phyloP scores from a whole-genome alignment of 2,329 filamentous ascomycete species.

The Akanthomyces muscarius region DNA sequence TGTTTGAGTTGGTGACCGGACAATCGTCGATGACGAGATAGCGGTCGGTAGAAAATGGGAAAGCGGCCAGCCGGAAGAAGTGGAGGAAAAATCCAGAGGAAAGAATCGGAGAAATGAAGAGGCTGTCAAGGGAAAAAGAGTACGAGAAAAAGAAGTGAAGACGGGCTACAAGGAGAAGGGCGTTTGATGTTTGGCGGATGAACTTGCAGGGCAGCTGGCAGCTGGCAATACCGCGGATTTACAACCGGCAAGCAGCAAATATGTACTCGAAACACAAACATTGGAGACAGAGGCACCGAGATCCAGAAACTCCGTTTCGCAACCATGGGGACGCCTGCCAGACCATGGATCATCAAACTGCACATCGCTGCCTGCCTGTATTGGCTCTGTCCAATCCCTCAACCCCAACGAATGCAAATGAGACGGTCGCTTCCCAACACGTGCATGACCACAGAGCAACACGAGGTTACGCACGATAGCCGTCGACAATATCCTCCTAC shows the following conservation, averaged over 20 bases:
- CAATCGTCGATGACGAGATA: background rate
- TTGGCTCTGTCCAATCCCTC: background rate
- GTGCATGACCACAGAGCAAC: background rate
- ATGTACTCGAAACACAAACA: slow-evolving; percentile 15
- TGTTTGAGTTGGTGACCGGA: background rate
- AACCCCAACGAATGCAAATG: background rate
- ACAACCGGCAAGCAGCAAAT: slow-evolving; percentile 13
- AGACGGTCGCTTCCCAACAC: background rate
- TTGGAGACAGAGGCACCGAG: slow-evolving; percentile 4
- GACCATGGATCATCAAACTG: background rate
- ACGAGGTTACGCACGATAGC: background rate
- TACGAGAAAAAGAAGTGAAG: background rate
- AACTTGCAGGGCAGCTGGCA: slow-evolving; percentile 4
- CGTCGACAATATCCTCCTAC: background rate
- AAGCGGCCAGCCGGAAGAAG: background rate
- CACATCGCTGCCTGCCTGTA: background rate
- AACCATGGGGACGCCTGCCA: background rate
- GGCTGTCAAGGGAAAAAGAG: background rate
- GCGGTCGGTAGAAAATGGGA: background rate
- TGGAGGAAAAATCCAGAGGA: background rate
- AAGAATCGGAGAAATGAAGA: background rate
- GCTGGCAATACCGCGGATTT: slow-evolving; percentile 4
- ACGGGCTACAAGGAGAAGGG: background rate
- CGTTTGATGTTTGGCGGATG: background rate
- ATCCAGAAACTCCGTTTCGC: background rate